Evolutionary conservation across 371 early-diverging fungal species (phyloP), one percentile per base, ranked within the genome.

Genomic region (Syncephalastrum racemosum): DNA sequence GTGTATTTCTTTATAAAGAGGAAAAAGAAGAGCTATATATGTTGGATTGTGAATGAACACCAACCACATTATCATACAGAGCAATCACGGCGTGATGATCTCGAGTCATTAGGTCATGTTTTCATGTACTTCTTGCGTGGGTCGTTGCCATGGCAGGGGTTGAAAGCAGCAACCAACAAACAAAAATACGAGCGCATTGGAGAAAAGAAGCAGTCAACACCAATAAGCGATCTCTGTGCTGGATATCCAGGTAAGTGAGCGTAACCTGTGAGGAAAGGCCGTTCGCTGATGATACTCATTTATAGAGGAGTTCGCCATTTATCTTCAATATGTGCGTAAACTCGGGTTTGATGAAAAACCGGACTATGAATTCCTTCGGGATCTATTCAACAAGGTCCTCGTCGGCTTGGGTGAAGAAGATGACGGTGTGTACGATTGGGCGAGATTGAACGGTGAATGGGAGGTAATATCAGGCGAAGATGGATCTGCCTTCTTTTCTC

Each of bases 181-280:
- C 93, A 94, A 73, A 95, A 95, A 73, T 95, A 92, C 73, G 90
- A 92, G 57, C 89, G 87, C 63, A 95, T 97, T 66, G 87, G 89
- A 23, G 89, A 94, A 61, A 90, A 86, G 78, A 97, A 97, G 71
- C 87, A 90, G 63, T 79, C 74, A n/a, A 87, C 86, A 2, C 66
- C 72, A 23, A 77, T 91, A 65, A 81, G 81, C 61, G 93, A 91
- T 50, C 80, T 92, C 16, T 88, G 90, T 60, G 83, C 80, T 25
- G 83, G 83, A 4, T 87, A 77, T 66, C 93, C 93, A 48, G 83
- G 58, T 64, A 64, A 19, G 40, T 46, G 36, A 10, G 10, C 3
- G 12, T 12, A 31, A 12, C 36, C 5, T 10, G 0, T 31, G 2
- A 31, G 2, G 36, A 31, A 31, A 10, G 36, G 10, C 10, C 10